phyloP scores from a whole-genome alignment of 2,329 filamentous ascomycete species.

The Tetracladium maxilliforme region DNA sequence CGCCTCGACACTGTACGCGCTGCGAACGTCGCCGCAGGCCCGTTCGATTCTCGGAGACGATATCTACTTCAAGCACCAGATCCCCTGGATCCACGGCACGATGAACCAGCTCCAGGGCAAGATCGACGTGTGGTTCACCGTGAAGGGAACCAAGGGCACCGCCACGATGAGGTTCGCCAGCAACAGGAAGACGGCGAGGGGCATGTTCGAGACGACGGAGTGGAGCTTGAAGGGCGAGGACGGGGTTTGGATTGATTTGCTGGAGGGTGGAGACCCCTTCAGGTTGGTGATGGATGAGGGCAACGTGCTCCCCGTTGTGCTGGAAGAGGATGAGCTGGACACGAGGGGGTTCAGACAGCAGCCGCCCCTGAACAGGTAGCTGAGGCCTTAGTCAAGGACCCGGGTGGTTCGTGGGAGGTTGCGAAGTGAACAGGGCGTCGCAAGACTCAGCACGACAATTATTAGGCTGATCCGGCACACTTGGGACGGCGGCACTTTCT shows the following conservation, averaged over 20 bases:
- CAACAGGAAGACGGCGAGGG: slow-evolving; percentile 45
- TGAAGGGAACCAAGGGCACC: slow-evolving; percentile 59
- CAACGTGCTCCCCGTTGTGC: no score
- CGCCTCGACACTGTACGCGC: slow-evolving; percentile 78
- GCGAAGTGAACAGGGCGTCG: no score
- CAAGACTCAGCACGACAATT: no score
- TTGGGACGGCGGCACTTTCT: no score
- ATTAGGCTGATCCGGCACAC: no score
- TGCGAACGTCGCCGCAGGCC: slow-evolving; percentile 65
- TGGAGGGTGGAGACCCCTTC: slow-evolving; percentile 62
- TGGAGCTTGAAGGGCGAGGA: slow-evolving; percentile 64
- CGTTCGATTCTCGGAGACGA: slow-evolving; percentile 73
- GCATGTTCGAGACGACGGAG: slow-evolving; percentile 71
- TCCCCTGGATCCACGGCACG: slow-evolving; percentile 73
- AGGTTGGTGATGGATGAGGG: slow-evolving; percentile 26
- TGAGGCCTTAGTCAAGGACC: no score
- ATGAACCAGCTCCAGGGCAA: slow-evolving; percentile 88
- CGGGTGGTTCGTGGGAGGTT: no score
- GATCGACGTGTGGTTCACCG: slow-evolving; percentile 77
- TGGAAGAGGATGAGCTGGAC: no score
- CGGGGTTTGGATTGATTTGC: slow-evolving; percentile 50
- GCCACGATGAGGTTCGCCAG: slow-evolving; percentile 74
- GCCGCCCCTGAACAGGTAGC: no score
- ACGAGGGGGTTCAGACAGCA: no score
- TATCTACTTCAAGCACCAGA: slow-evolving; percentile 64